A percentile compares a stretch with the other conserved stretches of the same genome.
phyloP scores from a whole-genome alignment of 1,284 basidiomycete species.

The Sporisorium sorghi region DNA sequence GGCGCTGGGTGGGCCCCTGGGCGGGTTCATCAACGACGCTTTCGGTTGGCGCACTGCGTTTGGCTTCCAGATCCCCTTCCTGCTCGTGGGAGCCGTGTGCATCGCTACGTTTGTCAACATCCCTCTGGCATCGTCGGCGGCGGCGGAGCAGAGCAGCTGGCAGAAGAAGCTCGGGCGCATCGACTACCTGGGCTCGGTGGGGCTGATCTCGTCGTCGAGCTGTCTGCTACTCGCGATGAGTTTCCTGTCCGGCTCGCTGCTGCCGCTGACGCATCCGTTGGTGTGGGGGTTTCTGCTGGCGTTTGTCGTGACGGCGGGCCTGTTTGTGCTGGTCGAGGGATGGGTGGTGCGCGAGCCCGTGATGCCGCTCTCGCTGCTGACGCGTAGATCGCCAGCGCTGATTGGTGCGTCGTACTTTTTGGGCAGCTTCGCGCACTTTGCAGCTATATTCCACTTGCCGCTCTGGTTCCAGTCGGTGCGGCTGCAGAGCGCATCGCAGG shows the following conservation, averaged over 20 bases:
- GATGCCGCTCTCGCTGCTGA: constrained; percentile 49
- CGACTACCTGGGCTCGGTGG: constrained; percentile 68
- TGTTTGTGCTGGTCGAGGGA: constrained; percentile 72
- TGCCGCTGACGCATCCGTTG: constrained; percentile 51
- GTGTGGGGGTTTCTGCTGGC: constrained; percentile 57
- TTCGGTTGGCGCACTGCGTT: constrained; percentile 67
- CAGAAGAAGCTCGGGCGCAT: constrained; percentile 69
- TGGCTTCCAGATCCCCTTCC: constrained; percentile 67
- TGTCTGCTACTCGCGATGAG: constrained; percentile 68
- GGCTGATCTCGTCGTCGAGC: constrained; percentile 66
- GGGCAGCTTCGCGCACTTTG: constrained; percentile 38
- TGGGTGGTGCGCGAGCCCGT: constrained; percentile 70
- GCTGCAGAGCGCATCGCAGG: constrained; percentile 77
- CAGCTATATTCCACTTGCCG: constrained; percentile 76
- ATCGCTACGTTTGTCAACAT: constrained; percentile 69
- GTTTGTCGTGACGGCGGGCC: constrained; percentile 73
- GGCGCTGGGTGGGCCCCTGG: constrained; percentile 65
- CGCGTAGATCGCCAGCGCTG: constrained; percentile 29
- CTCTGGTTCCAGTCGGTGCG: constrained; percentile 88
- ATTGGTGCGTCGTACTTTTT: constrained; percentile 42
- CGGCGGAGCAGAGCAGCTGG: constrained; percentile 62
- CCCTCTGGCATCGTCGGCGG: constrained; percentile 66
- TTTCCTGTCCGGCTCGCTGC: constrained; percentile 59
- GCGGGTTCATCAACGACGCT: constrained; percentile 56
- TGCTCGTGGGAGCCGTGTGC: constrained; percentile 65